Base-by-base conservation (phyloP, 768 basidiomycete genomes). In the Boletus rex-veris region DNA sequence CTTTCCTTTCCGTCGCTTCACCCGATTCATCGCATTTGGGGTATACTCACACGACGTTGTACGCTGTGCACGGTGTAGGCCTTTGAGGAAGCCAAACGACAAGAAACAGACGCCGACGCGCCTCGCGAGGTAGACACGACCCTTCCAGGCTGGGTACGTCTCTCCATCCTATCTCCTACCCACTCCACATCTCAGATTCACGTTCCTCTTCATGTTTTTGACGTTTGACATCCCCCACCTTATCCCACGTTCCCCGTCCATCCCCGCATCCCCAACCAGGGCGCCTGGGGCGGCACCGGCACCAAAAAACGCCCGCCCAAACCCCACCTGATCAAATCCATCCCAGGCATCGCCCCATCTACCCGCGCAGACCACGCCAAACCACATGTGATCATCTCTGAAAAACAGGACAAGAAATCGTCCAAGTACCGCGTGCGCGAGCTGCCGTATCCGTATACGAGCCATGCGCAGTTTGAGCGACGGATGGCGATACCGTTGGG, bases 351-450 rank as follows among this genome's bases (percentile, higher is more conserved):
- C 58, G 84, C 87, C 58, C 88, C 91, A 0, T 75, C 77, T 16
- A 74, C 84, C 45, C 90, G 97, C 41, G 86, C 88, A 14, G 97
- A 99, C 70, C 86, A 85, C 63, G 77, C 78, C 56, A 92, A 92
- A 65, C 79, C 85, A 11, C 87, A 97, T 67, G 82, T 98, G 65
- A 97, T 99, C 75, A 90, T 99, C 63, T 93, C 92, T 2, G 96
- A 99, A 72, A 92, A 88, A 72, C 85, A 86, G 54, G 96, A 98
- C 74, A 92, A 92, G 74, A 97, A 97, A 69, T 94, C 91, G 0
- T 75, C 83, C 15, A 90, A 92, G 72, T 98, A 95, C 69, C 78
- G 85, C 55, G 84, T 93, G 50, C 90, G 89, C 70, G 95, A 98
- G 67, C 71, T 99, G 42, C 97, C 97, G 3, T 89, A 88, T 71